Conservation (phyloP, 2,329 filamentous ascomycete species). For the Thelonectria discophora region DNA sequence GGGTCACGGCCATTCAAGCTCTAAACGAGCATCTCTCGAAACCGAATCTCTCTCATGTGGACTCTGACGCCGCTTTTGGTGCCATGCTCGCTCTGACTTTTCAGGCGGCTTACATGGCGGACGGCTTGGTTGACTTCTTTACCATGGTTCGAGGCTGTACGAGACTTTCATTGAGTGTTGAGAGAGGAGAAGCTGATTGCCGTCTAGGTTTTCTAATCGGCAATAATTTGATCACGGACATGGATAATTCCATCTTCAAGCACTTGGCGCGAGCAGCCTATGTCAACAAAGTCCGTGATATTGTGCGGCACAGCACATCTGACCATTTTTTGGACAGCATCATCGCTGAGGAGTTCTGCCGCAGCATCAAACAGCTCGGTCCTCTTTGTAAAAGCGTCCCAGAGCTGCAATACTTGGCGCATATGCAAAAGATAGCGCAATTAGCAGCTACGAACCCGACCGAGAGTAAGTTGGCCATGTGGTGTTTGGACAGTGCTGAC, state of each 20-base stretch:
- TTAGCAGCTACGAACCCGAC: constrained; percentile 38
- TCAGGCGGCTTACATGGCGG: constrained; percentile 51
- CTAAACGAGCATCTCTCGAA: constrained; percentile 48
- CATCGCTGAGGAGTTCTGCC: constrained; percentile 41
- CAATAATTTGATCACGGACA: constrained; percentile 25
- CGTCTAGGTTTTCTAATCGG: constrained; percentile 42
- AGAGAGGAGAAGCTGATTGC: background rate
- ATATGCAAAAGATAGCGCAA: constrained; percentile 43
- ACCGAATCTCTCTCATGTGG: constrained; percentile 40
- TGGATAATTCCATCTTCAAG: constrained; percentile 39
- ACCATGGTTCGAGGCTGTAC: constrained; percentile 51
- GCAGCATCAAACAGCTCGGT: constrained; percentile 41
- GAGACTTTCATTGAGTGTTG: background rate
- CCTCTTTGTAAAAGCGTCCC: constrained; percentile 45
- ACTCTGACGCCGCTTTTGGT: constrained; percentile 51
- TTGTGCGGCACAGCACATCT: constrained; percentile 26
- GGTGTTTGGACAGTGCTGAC: constrained; percentile 11
- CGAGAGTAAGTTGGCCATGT: constrained; percentile 40
- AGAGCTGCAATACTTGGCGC: constrained; percentile 45
- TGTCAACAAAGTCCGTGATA: constrained; percentile 37
- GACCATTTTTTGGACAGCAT: constrained; percentile 28
- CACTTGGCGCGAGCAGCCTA: constrained; percentile 42
- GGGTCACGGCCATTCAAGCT: constrained; percentile 48
- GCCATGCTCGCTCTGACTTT: constrained; percentile 49
- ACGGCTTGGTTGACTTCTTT: constrained; percentile 52